Evolutionary conservation across 2,329 filamentous ascomycete genomes (phyloP).

Genomic region (Fusarium sp.): DNA sequence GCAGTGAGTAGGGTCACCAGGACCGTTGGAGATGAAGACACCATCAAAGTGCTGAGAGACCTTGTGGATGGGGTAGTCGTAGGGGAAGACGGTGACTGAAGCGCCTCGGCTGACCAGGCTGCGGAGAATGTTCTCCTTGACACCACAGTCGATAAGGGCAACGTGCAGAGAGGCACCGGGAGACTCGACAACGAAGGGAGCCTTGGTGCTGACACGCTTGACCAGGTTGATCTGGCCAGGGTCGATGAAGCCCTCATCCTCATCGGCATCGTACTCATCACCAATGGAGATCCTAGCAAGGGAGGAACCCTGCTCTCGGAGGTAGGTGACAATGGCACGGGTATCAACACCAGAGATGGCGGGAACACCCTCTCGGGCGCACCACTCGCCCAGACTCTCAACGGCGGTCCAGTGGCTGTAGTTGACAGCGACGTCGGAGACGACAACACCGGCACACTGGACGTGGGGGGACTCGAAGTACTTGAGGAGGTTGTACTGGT

Average conservation of each 20-base stretch:
- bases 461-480: conserved; percentile 99
- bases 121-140: conserved; percentile 99
- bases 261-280: conserved; percentile 97
- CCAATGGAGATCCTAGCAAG: conserved; percentile 93
- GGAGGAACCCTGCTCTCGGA: conserved; percentile 96
- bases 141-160: conserved; percentile 95
- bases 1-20: conserved; percentile 97
- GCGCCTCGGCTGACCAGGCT: conserved; percentile 91
- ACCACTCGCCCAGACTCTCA: conserved; percentile 92
- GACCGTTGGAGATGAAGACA: conserved; percentile 98
- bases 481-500: conserved; percentile 89
- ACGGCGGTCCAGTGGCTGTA: conserved; percentile 99
- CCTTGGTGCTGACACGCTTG: conserved; percentile 95
- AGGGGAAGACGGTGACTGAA: conserved; percentile 93
- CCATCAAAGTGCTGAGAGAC: conserved; percentile 97
- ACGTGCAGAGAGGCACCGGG: conserved; percentile 85
- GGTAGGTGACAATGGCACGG: conserved; percentile 91
- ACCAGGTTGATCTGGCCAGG: conserved; percentile 97
- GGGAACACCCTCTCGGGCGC: conserved; percentile 92
- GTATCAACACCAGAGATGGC: conserved; percentile 98
- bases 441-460: conserved; percentile 93
- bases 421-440: conserved; percentile 89
- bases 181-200: conserved; percentile 93
- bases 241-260: conserved; percentile 95
- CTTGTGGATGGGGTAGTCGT: conserved; percentile 98